Evolutionary conservation across 2,329 filamentous ascomycete species (phyloP), one percentile per base, ranked within the genome.

Genomic region (Cercospora sojina): DNA sequence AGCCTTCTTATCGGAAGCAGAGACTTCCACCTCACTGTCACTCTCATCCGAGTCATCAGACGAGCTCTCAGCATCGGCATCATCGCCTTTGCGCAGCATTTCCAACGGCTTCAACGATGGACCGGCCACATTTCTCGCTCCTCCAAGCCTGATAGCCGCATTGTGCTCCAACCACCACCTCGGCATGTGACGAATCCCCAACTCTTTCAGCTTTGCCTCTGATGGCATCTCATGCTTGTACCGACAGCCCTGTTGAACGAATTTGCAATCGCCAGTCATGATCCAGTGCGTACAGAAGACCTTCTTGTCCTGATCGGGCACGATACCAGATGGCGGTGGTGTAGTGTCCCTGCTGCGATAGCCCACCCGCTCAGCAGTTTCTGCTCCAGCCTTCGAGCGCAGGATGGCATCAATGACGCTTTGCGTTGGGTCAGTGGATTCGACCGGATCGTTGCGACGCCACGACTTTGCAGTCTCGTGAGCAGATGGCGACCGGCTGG

Each of bases 191-290:
- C 79, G 79, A 59, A 96, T 85, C 0, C 93, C 93, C 2, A 96
- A 83, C 6, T 84, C 82, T 51, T 86, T 80, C 72, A 96, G 86
- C 0, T 88, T 91, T 0, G 83, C 80, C 59, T 83, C 83, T 70
- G 93, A 88, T 0, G 93, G 93, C 90, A 97, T 96, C 77, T 95
- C 91, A 77, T 97, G 93, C 80, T 93, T 94, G 82, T 88, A 97
- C 70, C 89, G 88, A 81, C 93, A 97, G 0, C 93, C 93, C 74
- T 93, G 89, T 77, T 96, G 91, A 3, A 86, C 88, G 77, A 92
- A 97, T 68, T 90, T 90, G 77, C 93, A 97, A 51, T 91, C 87
- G 20, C 92, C 93, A 66, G 91, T 89, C 72, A 91, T 89, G 63
- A 97, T 89, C 93, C 93, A 97, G 78, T 94, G 92, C 66, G 92